Evolutionary conservation across 2,329 filamentous ascomycete genomes (phyloP), one percentile per base, ranked within the genome.

Genomic region (Dactylellina haptotyla): DNA sequence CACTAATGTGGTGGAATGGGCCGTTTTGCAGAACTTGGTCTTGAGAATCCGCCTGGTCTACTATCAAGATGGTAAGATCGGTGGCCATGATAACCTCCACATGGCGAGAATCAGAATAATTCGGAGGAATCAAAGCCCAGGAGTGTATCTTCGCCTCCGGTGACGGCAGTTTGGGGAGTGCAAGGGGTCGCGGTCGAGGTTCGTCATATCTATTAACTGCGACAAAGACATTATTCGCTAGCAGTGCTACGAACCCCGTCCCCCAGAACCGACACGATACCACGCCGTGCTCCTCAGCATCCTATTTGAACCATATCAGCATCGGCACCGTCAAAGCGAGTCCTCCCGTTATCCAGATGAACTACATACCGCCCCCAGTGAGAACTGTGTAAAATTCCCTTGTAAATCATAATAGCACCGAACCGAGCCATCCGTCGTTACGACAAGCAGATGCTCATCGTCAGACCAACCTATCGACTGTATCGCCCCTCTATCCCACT

Each of bases 391-490:
- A 80, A 99, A 99, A 80, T 98, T 94, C 75, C 90, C 92, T 80
- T 97, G 91, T n/a, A 99, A 83, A 79, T 95, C 91, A 80, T 93
- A 88, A 79, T 93, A 97, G 80, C 92, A 95, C 72, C 93, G 87
- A 45, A 98, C 94, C 0, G 89, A 94, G 23, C 95, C 95, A 79
- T 99, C 94, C 59, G 90, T 87, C 8, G 93, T 92, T 57, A 98
- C 88, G 0, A 97, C 90, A 2, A 99, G 84, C 50, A 99, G 85
- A 79, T 91, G 90, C 84, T 99, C 95, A 76, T 97, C 92, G 79
- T 97, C 94, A 18, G 93, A 97, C 95, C 95, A 99, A 32, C 95
- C 95, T 18, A 99, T 85, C 1, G 92, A 93, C 80, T 89, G 90
- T 79, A 99, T 91, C 2, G 88, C 84, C 48, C 92, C 92, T 82